Base-by-base conservation (phyloP, 305 asterid species). In the Fraxinus paxiana region DNA sequence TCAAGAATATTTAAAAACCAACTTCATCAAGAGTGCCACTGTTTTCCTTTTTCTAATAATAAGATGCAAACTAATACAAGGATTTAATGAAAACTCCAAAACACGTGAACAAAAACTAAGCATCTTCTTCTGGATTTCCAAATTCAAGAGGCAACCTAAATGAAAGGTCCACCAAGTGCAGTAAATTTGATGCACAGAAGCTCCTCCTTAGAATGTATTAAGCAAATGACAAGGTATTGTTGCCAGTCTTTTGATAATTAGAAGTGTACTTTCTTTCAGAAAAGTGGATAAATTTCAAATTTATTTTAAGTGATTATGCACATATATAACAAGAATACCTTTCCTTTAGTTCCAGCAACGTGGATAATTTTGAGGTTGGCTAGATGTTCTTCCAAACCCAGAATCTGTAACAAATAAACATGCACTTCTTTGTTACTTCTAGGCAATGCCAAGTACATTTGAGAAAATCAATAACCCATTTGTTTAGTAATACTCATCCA, bases 291-390 rank as follows among this genome's bases (percentile, higher is more conserved):
- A 67, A 24, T 13, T 18, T 35, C 70, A 13, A 35, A 65, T 61
- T 34, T 26, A 22, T 18, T 13, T 15, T 20, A 75, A 81, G 74
- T 76, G 35, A 22, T 9, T 24, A 63, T 59, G 43, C 30, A 76
- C 43, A 81, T 33, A 34, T 26, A 86, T 63, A 76, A 82, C 51
- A 77, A 37, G 4, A 75, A 43, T 92, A 94, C 97, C 97, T 94
- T 94, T 86, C 98, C 98, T 91, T 94, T 94, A 67, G 97, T 94
- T 83, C 98, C 98, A 83, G 97, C 91, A 81, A 92, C 97, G 83
- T 94, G 98, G 85, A 94, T 92, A 75, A 93, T 89, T 87, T 91
- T 92, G 67, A 94, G 93, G 78, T 71, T 84, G 38, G 87, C 88
- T 77, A 94, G 81, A 70, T 77, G 82, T 79, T 91, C 91, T 81